Conservation (phyloP, 441 rosid species). For the Adansonia gregorii region DNA sequence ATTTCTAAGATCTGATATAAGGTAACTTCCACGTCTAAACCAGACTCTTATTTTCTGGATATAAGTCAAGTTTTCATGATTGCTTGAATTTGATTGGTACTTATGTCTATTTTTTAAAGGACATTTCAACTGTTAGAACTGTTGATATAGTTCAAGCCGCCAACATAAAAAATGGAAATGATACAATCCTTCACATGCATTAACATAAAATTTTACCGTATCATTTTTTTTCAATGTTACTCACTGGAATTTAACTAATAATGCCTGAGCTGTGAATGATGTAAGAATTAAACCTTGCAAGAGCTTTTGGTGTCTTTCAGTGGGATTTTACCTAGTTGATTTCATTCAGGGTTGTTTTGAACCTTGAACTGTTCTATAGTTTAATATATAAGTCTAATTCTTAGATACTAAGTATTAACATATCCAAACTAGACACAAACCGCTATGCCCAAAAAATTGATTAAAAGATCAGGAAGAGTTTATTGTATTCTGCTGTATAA, state of each 20-base stretch:
- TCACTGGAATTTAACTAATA: neutral
- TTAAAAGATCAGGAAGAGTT: neutral
- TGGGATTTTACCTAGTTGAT: slow-evolving; percentile 1
- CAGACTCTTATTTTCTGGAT: slow-evolving; percentile 14
- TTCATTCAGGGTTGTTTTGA: neutral
- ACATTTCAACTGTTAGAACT: neutral
- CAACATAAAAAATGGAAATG: slow-evolving; percentile 11
- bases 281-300: neutral
- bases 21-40: slow-evolving; percentile 34
- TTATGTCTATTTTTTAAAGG: neutral
- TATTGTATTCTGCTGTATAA: neutral
- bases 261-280: neutral
- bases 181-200: neutral
- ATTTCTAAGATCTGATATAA: slow-evolving; percentile 24
- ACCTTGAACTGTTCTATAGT: neutral
- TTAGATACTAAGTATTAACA: neutral
- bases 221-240: neutral
- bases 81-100: neutral
- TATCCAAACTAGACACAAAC: neutral
- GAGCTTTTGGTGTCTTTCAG: neutral
- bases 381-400: neutral
- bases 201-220: neutral
- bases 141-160: neutral
- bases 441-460: neutral
- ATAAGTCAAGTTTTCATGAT: slow-evolving; percentile 9